phyloP scores from a whole-genome alignment of 169 alveolate species.

The Plasmodium blacklocki region DNA sequence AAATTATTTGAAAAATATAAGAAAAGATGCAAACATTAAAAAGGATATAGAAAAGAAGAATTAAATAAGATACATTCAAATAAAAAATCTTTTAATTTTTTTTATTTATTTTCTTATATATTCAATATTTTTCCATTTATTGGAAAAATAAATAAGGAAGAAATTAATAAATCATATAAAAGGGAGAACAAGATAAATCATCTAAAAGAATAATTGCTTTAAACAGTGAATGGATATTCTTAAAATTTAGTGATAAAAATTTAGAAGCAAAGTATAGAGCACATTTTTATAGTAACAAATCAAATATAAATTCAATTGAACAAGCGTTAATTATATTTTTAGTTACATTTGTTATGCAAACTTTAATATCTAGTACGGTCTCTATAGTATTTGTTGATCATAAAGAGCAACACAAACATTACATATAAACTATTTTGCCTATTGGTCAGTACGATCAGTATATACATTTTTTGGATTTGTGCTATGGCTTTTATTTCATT shows the following conservation, averaged over 20 bases:
- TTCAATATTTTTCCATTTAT: slow-evolving; percentile 17
- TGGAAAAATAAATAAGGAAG: slow-evolving; percentile 2
- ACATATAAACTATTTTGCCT: slow-evolving; percentile 80
- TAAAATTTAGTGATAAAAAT: slow-evolving; percentile 88
- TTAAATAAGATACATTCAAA: background rate
- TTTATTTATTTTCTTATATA: background rate
- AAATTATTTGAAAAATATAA: slow-evolving; percentile 47
- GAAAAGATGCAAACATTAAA: slow-evolving; percentile 28
- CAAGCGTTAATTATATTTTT: slow-evolving; percentile 90
- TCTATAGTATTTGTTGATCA: slow-evolving; percentile 85
- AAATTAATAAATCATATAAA: background rate
- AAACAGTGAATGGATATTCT: slow-evolving; percentile 82
- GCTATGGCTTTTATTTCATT: slow-evolving; percentile 90
- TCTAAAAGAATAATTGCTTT: slow-evolving; percentile 16
- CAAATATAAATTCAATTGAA: slow-evolving; percentile 89
- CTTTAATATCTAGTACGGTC: slow-evolving; percentile 83
- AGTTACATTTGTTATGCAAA: slow-evolving; percentile 90
- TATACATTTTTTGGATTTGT: slow-evolving; percentile 87
- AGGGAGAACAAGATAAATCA: slow-evolving; percentile 8
- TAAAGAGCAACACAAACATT: slow-evolving; percentile 79
- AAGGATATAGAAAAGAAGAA: background rate
- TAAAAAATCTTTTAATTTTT: background rate
- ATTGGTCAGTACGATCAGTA: slow-evolving; percentile 91
- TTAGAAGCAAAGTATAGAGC: slow-evolving; percentile 90
- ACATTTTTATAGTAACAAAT: slow-evolving; percentile 88